Base-by-base conservation (phyloP, 768 basidiomycete genomes). In the Termitomyces sp. region DNA sequence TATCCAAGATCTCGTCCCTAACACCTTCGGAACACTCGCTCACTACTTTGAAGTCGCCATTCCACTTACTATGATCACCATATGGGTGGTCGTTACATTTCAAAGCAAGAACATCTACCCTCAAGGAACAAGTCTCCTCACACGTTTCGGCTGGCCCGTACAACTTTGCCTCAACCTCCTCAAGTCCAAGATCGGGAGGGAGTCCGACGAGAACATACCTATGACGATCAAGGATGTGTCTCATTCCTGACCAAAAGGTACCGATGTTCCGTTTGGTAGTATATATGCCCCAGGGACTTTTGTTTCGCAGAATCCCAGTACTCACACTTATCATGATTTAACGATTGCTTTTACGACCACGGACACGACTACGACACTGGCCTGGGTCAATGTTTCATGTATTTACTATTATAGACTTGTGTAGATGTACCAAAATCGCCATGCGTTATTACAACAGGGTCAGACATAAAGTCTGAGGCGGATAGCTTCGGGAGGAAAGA, bases 61-160 rank as follows among this genome's bases (percentile, higher is more conserved):
- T 8, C 64, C 74, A 0, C 66, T 87, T 41, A 87, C 84, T 0
- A 10, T 75, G 7, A 55, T 77, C 11, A 81, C 82, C 9, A 59
- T 77, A n/a, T 87, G 84, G 82, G 63, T 81, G 19, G 75, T 83
- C 32, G 68, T 85, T 35, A 77, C 83, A 7, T 77, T 82, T 62
- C 83, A 85, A 60, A 76, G 73, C 61, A 74, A 72, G 35, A 67
- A 73, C 46, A 65, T 77, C 17, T 75, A 76, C 43, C 67, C 63
- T 6, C 37, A 61, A 0, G 50, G 63, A 1, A 62, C 69, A 5
- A 62, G 63, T 14, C 61, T 75, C 52, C 68, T 65, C 63, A 64
- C 56, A 56, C 69, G 74, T n/a, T 64, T 77, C 0, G 63, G 60
- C 10, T 77, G 75, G 75, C 77, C 77, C 6, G 35, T 71, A 29